phyloP scores from a whole-genome alignment of 78 protist genomes.

The Planoprotostelium fungivorum region DNA sequence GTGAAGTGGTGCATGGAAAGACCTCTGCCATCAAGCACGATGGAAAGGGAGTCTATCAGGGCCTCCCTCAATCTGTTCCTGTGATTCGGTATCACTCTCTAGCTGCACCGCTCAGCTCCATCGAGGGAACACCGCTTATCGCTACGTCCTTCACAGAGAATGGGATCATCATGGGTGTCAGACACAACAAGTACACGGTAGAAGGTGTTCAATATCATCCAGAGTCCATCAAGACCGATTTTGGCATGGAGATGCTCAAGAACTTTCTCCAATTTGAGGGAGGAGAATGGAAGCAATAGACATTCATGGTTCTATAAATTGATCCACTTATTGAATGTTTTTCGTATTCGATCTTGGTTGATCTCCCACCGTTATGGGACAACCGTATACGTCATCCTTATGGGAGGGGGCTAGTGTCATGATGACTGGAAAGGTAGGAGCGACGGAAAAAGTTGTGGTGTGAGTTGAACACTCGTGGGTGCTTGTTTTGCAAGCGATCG shows the following conservation, averaged over 20 bases:
- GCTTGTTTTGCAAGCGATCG: too few relatives aligned
- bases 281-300: background rate
- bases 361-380: too few relatives aligned
- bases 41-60: conserved; percentile 7
- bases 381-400: too few relatives aligned
- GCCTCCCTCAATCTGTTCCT: background rate
- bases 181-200: conserved; percentile 16
- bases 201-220: conserved; percentile 69
- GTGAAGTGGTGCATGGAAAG: conserved; percentile 43
- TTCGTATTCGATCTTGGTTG: too few relatives aligned
- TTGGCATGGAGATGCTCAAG: conserved; percentile 9
- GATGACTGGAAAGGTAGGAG: too few relatives aligned
- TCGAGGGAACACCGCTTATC: background rate
- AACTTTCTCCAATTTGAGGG: background rate
- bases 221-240: conserved; percentile 31
- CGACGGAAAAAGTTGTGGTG: too few relatives aligned
- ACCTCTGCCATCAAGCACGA: conserved; percentile 23
- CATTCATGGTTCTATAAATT: too few relatives aligned
- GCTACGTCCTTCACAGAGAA: background rate
- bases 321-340: too few relatives aligned
- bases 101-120: background rate
- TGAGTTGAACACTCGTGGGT: too few relatives aligned
- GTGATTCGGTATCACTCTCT: conserved; percentile 44
- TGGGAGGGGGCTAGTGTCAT: too few relatives aligned
- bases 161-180: conserved; percentile 50